Conservation (phyloP, 1,139 yeast genomes). For the Schwanniomyces etchellsii region DNA sequence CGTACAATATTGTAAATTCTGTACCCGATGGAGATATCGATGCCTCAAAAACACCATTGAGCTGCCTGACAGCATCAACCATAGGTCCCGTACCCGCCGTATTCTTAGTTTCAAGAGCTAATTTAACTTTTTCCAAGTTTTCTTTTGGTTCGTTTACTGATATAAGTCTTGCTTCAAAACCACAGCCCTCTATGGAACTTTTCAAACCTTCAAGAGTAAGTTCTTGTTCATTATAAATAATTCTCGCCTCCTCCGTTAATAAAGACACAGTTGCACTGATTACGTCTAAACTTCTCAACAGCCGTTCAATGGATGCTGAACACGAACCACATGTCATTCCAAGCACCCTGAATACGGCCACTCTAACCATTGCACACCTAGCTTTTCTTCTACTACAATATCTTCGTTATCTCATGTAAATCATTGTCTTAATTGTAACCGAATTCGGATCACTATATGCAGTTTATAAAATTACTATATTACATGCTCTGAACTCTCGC, state of each 20-base stretch:
- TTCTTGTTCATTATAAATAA: constrained; percentile 12
- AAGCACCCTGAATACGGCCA: constrained; percentile 9
- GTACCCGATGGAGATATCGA: constrained; percentile 32
- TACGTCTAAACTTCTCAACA: constrained; percentile 15
- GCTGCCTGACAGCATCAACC: constrained; percentile 19
- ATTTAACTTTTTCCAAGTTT: constrained; percentile 2
- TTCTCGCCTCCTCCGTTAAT: constrained; percentile 31
- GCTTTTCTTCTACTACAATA: constrained; percentile 2
- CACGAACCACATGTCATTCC: constrained; percentile 42
- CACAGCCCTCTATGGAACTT: constrained; percentile 26
- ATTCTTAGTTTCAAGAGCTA: constrained; percentile 16
- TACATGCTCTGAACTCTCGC: no score
- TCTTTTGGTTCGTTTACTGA: background rate
- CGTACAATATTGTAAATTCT: constrained; percentile 20
- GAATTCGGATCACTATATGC: background rate
- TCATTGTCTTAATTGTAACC: background rate
- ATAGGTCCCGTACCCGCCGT: constrained; percentile 39
- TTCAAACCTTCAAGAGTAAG: constrained; percentile 11
- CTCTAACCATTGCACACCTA: constrained; percentile 6
- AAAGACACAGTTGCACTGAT: constrained; percentile 24
- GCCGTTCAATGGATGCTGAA: constrained; percentile 24
- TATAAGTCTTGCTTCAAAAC: constrained; percentile 24
- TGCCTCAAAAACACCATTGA: constrained; percentile 20
- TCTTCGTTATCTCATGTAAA: background rate
- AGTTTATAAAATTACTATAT: background rate